Conservation (phyloP, 305 asterid genomes). For the Andrographis paniculata region DNA sequence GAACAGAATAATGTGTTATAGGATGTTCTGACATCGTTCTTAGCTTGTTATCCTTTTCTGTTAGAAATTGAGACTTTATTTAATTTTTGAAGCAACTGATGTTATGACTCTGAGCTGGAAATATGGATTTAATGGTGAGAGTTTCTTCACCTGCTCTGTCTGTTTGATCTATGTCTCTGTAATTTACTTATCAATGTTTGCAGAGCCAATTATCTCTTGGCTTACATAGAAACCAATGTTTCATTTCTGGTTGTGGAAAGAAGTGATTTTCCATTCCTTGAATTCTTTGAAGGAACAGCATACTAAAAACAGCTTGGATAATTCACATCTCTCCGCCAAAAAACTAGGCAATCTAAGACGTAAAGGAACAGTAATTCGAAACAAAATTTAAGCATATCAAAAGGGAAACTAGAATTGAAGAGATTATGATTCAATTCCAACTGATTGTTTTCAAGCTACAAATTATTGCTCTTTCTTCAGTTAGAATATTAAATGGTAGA, state of each 20-base stretch:
- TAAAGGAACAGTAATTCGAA: too few relatives aligned
- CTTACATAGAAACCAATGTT: too few relatives aligned
- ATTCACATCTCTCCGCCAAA: background rate
- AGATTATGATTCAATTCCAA: background rate
- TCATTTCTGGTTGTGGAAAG: background rate
- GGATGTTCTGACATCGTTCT: background rate
- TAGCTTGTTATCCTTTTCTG: background rate
- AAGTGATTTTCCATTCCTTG: background rate
- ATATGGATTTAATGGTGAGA: background rate
- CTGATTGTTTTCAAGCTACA: too few relatives aligned
- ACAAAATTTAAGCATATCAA: too few relatives aligned
- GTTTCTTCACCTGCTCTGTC: background rate
- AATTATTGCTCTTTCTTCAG: background rate
- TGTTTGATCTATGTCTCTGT: background rate
- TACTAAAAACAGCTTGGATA: background rate
- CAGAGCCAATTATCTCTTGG: background rate
- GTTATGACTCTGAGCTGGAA: background rate
- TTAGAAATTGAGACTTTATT: background rate
- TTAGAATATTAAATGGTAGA: background rate
- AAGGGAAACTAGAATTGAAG: background rate
- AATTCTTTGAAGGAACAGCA: background rate
- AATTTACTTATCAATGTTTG: too few relatives aligned
- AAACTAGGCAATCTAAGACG: background rate
- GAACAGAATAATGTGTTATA: too few relatives aligned
- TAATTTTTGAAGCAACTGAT: background rate